A percentile compares a stretch with the other conserved stretches of the same genome.
These are phyloP conservation scores for Fusarium zealandicum DNA, from an alignment of 2,329 filamentous ascomycete species.

Conservation along the genomic window DNA sequence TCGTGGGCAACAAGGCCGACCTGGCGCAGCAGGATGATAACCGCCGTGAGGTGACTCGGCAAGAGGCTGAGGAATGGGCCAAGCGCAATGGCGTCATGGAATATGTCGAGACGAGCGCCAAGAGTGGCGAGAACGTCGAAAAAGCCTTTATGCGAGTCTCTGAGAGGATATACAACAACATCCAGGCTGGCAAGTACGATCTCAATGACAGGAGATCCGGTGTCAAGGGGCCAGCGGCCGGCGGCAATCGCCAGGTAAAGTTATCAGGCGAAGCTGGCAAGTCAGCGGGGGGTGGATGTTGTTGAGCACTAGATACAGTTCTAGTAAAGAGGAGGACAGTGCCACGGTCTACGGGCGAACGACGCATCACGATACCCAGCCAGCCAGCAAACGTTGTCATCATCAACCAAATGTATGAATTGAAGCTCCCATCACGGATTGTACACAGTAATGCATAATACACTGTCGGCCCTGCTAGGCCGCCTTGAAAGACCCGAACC, in stretches of 20 bases:
- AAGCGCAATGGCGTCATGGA: constrained; percentile 82
- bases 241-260: constrained; percentile 56
- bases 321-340: constrained; percentile 18
- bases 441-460: constrained; percentile 47
- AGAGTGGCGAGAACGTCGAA: constrained; percentile 94
- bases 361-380: constrained; percentile 45
- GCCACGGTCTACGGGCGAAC: constrained; percentile 30
- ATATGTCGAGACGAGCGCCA: constrained; percentile 96
- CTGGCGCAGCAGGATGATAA: constrained; percentile 67
- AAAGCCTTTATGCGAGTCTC: constrained; percentile 91
- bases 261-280: constrained; percentile 53
- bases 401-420: constrained; percentile 38
- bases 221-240: constrained; percentile 75
- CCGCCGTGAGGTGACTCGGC: constrained; percentile 78
- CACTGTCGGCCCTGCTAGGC: constrained; percentile 33
- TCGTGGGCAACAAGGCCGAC: constrained; percentile 96
- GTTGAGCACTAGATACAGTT: constrained; percentile 46
- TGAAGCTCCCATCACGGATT: constrained; percentile 38
- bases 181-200: constrained; percentile 93
- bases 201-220: constrained; percentile 91
- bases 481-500: constrained; percentile 18
- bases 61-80: constrained; percentile 93
- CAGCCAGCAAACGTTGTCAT: constrained; percentile 36
- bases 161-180: constrained; percentile 95
- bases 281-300: constrained; percentile 55